Evolutionary conservation across 495 filamentous ascomycete genomes (phyloP).

Genomic region (Penicillium cosmopolitanum): DNA sequence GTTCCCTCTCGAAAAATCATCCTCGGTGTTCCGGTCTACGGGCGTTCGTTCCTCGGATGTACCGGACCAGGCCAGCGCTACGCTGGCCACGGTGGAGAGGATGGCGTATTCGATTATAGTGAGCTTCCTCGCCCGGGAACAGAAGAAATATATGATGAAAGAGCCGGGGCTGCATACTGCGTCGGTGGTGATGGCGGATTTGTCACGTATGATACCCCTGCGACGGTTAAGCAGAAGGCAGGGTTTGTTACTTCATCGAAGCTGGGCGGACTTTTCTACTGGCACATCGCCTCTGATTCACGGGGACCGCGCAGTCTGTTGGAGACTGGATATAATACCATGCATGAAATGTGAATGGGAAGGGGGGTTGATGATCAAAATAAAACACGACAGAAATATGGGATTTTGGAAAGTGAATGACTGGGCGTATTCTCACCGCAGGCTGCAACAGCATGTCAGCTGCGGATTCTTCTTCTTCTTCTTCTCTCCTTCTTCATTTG

Average conservation of each 20-base stretch:
- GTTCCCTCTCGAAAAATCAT: conserved; percentile 77
- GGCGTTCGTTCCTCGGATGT: conserved; percentile 76
- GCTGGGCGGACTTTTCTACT: conserved; percentile 87
- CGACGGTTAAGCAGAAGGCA: conserved; percentile 84
- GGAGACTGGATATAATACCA: conserved; percentile 70
- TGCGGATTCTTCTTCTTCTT: neutral
- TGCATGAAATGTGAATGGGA: conserved; percentile 56
- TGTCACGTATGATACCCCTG: conserved; percentile 83
- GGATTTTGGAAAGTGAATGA: neutral
- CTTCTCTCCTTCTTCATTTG: neutral
- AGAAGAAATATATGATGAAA: conserved; percentile 69
- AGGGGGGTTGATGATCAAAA: neutral
- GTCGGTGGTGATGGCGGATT: conserved; percentile 83
- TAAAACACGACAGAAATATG: neutral
- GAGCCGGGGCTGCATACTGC: conserved; percentile 74
- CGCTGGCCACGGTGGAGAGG: conserved; percentile 69
- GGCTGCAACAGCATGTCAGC: neutral
- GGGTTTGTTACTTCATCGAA: conserved; percentile 75
- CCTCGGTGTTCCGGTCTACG: conserved; percentile 79
- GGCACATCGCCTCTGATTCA: conserved; percentile 83
- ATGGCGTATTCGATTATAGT: conserved; percentile 82
- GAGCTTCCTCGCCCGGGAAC: conserved; percentile 72
- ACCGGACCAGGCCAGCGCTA: conserved; percentile 65
- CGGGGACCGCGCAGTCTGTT: conserved; percentile 72
- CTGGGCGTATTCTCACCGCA: neutral